phyloP scores from a whole-genome alignment of 2,329 filamentous ascomycete genomes.

The Tolypocladium cylindrosporum region DNA sequence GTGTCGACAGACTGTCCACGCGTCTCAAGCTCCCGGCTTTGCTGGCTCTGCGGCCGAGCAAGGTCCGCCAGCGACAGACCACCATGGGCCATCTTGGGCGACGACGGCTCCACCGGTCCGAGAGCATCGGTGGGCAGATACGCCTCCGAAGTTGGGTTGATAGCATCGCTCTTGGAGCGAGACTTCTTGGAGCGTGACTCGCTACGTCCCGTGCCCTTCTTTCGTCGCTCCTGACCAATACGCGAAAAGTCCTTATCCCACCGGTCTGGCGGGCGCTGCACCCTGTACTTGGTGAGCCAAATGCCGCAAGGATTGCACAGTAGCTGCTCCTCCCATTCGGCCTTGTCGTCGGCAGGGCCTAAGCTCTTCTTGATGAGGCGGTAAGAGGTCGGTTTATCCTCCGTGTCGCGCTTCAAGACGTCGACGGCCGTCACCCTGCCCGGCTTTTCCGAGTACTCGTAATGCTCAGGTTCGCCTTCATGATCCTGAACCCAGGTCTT shows the following conservation, averaged over 20 bases:
- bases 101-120: constrained; percentile 32
- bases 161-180: constrained; percentile 35
- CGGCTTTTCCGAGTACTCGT: constrained; percentile 63
- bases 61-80: constrained; percentile 9
- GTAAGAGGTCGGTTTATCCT: constrained; percentile 55
- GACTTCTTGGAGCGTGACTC: constrained; percentile 36
- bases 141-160: constrained; percentile 42
- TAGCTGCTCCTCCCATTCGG: constrained; percentile 58
- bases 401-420: constrained; percentile 50
- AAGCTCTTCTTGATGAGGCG: constrained; percentile 71
- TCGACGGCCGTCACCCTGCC: constrained; percentile 68
- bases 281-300: constrained; percentile 83
- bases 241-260: constrained; percentile 62
- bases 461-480: constrained; percentile 57
- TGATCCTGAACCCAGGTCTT: constrained; percentile 79
- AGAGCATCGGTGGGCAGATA: constrained; percentile 43
- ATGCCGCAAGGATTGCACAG: constrained; percentile 95
- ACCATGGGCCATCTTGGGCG: constrained; percentile 15
- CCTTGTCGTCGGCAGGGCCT: constrained; percentile 50
- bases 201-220: constrained; percentile 31
- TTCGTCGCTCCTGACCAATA: constrained; percentile 40
- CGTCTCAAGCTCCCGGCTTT: neutral
- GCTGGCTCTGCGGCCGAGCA: neutral
- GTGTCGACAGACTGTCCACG: neutral
- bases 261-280: constrained; percentile 70